phyloP scores from a whole-genome alignment of 805 yeast species.

The Kazachstania viticola region DNA sequence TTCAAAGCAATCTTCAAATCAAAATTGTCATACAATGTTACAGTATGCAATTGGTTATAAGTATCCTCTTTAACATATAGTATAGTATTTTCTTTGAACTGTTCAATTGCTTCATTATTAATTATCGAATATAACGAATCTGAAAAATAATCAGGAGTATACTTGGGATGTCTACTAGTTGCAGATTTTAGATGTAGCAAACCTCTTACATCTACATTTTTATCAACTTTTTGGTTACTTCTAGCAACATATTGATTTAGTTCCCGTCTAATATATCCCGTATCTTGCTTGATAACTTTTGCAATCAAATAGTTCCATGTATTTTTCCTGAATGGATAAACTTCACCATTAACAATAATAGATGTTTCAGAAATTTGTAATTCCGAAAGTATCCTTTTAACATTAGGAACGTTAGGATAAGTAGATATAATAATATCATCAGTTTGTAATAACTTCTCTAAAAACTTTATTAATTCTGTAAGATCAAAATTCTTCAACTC shows the following conservation, averaged over 20 bases:
- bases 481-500: slow-evolving; percentile 12
- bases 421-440: slow-evolving; percentile 5
- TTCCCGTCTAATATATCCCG: slow-evolving; percentile 15
- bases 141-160: slow-evolving; percentile 38
- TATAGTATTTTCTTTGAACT: slow-evolving; percentile 12
- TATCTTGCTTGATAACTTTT: slow-evolving; percentile 46
- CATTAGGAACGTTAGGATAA: slow-evolving; percentile 7
- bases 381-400: slow-evolving; percentile 20
- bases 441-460: slow-evolving; percentile 8
- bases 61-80: slow-evolving; percentile 11
- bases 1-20: slow-evolving; percentile 26
- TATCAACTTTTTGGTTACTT: slow-evolving; percentile 1
- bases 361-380: slow-evolving; percentile 38
- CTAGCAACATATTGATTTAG: slow-evolving; percentile 7
- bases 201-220: slow-evolving; percentile 17
- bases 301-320: slow-evolving; percentile 45
- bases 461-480: slow-evolving; percentile 8
- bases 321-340: slow-evolving; percentile 37
- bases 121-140: slow-evolving; percentile 24
- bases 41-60: slow-evolving; percentile 22
- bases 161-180: slow-evolving; percentile 34
- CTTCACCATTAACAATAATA: slow-evolving; percentile 64
- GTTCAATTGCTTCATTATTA: slow-evolving; percentile 9
- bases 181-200: slow-evolving; percentile 22
- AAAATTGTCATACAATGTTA: slow-evolving; percentile 55